Evolutionary conservation across 2,329 filamentous ascomycete species (phyloP).

Genomic region (Bipolaris oryzae): DNA sequence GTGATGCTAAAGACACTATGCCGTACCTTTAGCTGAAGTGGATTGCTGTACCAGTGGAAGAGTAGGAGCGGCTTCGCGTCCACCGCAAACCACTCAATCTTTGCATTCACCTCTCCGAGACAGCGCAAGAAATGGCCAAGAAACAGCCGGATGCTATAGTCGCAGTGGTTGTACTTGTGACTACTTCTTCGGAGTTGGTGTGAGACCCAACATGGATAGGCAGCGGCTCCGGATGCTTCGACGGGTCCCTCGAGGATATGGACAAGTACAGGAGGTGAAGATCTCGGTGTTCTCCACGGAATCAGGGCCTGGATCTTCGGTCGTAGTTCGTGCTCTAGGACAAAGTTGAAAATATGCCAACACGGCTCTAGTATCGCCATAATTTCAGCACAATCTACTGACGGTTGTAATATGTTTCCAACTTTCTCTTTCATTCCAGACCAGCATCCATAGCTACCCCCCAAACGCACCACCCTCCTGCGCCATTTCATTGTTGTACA

Average conservation of each 20-base stretch:
- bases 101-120: not conserved
- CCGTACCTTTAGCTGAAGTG: not conserved
- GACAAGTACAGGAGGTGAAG: not conserved
- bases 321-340: not conserved
- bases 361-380: conserved; percentile 2
- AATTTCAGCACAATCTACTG: not conserved
- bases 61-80: not conserved
- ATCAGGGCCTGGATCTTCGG: not conserved
- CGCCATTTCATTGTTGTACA: no score
- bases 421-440: not conserved
- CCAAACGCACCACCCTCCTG: no score
- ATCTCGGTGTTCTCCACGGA: not conserved
- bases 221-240: not conserved
- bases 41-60: not conserved
- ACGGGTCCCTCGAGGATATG: not conserved
- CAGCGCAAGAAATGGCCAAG: not conserved
- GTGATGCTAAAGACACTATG: conserved; percentile 12
- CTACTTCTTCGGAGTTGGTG: not conserved
- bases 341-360: conserved; percentile 10
- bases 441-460: not conserved
- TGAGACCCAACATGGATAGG: not conserved
- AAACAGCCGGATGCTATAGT: conserved; percentile 9
- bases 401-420: not conserved
- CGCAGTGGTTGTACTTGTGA: conserved; percentile 6
- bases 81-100: conserved; percentile 1